These are phyloP conservation scores for Russula earlei DNA, from an alignment of 768 basidiomycete species.

Conservation along the genomic window DNA sequence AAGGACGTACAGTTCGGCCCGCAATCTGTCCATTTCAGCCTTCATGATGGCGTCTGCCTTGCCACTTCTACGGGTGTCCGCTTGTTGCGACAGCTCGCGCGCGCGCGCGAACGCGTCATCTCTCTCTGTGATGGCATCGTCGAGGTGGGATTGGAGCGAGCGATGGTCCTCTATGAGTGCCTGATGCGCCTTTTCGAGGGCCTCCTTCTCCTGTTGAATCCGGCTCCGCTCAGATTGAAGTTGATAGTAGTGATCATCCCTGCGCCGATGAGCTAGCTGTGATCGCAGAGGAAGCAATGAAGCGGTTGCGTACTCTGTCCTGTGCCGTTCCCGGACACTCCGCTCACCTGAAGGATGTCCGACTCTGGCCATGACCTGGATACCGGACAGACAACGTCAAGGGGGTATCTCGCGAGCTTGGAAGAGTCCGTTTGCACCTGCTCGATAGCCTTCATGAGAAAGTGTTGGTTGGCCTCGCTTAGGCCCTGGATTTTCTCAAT, in stretches of 20 bases:
- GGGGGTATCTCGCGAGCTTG: neutral
- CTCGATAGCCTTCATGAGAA: conserved; percentile 90
- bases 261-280: conserved; percentile 25
- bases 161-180: conserved; percentile 67
- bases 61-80: conserved; percentile 50
- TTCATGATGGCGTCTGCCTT: conserved; percentile 71
- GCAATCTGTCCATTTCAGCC: conserved; percentile 72
- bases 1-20: conserved; percentile 70
- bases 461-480: conserved; percentile 76
- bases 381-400: neutral
- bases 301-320: conserved; percentile 62
- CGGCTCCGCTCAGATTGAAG: conserved; percentile 75
- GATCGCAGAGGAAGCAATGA: neutral
- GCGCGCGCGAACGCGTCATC: conserved; percentile 62
- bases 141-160: conserved; percentile 60
- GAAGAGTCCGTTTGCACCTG: conserved; percentile 41
- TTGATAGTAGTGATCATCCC: conserved; percentile 83
- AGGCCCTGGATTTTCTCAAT: conserved; percentile 83
- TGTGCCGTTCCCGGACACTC: conserved; percentile 46
- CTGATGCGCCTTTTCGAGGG: conserved; percentile 74
- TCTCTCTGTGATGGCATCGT: conserved; percentile 69
- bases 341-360: conserved; percentile 37
- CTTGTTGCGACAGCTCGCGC: conserved; percentile 49
- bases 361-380: conserved; percentile 71
- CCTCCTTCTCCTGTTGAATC: conserved; percentile 76